Evolutionary conservation across 2,329 filamentous ascomycete genomes (phyloP).

Genomic region (Hypoxylon sp.): DNA sequence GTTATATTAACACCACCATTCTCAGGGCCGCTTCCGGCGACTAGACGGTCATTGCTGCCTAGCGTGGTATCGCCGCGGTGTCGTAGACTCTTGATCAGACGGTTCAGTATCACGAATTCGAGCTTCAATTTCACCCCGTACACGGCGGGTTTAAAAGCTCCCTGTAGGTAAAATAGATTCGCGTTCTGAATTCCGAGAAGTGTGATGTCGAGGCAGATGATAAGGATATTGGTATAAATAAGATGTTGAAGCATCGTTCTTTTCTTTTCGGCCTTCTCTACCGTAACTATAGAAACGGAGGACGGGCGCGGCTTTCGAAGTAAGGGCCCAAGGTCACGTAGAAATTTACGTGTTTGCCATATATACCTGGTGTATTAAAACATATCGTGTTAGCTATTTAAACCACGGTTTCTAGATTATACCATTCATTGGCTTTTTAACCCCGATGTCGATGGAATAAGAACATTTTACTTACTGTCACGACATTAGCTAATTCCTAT

Average conservation of each 20-base stretch:
- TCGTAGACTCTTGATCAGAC: constrained; percentile 49
- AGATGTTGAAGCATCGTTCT: constrained; percentile 53
- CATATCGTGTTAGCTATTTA: no score
- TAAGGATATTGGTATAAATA: constrained; percentile 57
- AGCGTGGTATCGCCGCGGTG: neutral
- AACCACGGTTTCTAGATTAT: no score
- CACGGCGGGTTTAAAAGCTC: constrained; percentile 54
- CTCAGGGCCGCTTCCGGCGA: neutral
- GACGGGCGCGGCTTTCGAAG: constrained; percentile 18
- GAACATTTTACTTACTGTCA: no score
- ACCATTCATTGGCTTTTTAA: no score
- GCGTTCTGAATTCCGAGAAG: constrained; percentile 58
- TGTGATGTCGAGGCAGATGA: constrained; percentile 58
- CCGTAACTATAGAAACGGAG: constrained; percentile 25
- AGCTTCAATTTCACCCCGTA: constrained; percentile 57
- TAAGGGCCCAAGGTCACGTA: constrained; percentile 35
- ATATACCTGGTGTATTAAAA: constrained; percentile 47
- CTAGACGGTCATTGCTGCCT: neutral
- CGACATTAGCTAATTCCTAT: no score
- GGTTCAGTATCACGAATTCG: constrained; percentile 56
- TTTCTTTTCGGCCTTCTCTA: constrained; percentile 12
- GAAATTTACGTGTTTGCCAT: constrained; percentile 49
- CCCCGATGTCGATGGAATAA: no score
- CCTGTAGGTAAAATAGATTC: constrained; percentile 57
- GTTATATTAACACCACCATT: neutral